Evolutionary conservation across 345 rosid species (phyloP).

Genomic region (Excoecaria cochinchinensis): DNA sequence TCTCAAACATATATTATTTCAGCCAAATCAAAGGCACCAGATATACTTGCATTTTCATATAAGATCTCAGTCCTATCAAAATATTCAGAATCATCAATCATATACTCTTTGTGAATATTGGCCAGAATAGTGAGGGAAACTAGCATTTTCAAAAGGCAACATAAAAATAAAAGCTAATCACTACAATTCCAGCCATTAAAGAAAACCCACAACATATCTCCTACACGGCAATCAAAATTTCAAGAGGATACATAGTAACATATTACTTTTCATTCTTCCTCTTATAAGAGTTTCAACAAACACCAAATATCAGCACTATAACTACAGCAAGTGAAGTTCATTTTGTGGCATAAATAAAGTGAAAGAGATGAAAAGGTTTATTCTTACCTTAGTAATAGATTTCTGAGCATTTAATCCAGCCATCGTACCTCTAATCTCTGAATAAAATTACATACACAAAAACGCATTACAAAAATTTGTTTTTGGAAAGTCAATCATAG

Average conservation of each 20-base stretch:
- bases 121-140: not conserved
- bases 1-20: not conserved
- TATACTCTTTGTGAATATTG: not conserved
- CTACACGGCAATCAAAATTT: too few relatives aligned
- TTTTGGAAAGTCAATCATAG: not conserved
- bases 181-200: not conserved
- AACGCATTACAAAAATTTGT: not conserved
- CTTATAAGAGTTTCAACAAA: not conserved
- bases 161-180: not conserved
- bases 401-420: conserved; percentile 22
- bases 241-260: too few relatives aligned
- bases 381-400: conserved; percentile 23
- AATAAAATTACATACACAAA: not conserved
- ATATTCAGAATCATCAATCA: not conserved
- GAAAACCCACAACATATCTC: too few relatives aligned
- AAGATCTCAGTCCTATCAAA: too few relatives aligned
- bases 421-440: conserved; percentile 31
- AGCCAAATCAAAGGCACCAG: not conserved
- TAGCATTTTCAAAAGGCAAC: too few relatives aligned
- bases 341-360: not conserved
- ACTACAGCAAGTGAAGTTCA: too few relatives aligned
- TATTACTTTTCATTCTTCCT: too few relatives aligned
- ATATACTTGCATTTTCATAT: not conserved
- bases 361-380: too few relatives aligned
- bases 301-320: not conserved